phyloP scores from a whole-genome alignment of 257 asterid genomes.

The Solanum etuberosum region DNA sequence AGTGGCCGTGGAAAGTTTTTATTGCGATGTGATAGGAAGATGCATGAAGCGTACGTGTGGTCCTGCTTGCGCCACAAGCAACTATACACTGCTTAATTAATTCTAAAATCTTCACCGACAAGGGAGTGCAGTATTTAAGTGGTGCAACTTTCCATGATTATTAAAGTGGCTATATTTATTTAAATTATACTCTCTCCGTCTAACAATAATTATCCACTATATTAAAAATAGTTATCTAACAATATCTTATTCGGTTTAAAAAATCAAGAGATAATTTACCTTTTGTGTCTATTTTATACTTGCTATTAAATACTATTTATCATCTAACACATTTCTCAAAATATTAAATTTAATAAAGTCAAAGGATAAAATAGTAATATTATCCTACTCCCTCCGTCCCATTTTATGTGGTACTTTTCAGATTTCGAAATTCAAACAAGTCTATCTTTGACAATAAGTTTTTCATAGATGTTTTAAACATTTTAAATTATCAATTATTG shows the following conservation, averaged over 20 bases:
- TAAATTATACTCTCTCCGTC: background rate
- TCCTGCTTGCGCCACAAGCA: background rate
- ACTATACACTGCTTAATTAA: background rate
- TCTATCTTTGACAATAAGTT: background rate
- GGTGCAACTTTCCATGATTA: background rate
- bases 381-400: background rate
- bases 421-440: background rate
- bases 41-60: background rate
- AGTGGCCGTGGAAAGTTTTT: accelerated
- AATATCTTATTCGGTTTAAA: too few relatives aligned
- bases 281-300: too few relatives aligned
- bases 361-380: background rate
- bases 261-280: background rate
- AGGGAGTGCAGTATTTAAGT: background rate
- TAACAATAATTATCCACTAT: too few relatives aligned
- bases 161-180: too few relatives aligned
- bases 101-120: background rate
- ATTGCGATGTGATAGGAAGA: background rate
- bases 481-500: too few relatives aligned
- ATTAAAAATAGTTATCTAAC: too few relatives aligned
- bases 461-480: background rate
- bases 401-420: too few relatives aligned
- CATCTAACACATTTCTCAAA: too few relatives aligned
- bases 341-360: too few relatives aligned
- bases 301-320: too few relatives aligned